These are phyloP conservation scores for Sedum album DNA, from an alignment of 164 flowering plant genomes.

Conservation along the genomic window DNA sequence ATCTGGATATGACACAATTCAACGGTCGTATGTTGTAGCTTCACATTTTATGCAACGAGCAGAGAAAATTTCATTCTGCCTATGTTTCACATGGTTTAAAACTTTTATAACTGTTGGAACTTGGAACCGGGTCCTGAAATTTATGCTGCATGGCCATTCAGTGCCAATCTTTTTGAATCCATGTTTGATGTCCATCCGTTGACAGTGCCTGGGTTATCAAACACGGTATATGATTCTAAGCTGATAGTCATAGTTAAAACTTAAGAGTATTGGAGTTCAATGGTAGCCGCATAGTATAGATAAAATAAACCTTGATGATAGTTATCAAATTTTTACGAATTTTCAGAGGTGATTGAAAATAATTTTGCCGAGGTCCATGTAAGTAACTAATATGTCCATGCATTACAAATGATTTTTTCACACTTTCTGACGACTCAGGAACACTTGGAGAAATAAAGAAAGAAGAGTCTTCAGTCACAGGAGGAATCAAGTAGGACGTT, in stretches of 20 bases:
- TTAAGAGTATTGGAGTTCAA: neutral
- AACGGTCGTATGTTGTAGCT: too few relatives aligned
- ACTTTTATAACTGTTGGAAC: neutral
- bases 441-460: constrained; percentile 21
- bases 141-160: neutral
- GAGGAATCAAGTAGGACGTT: constrained; percentile 13
- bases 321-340: neutral
- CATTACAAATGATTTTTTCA: neutral
- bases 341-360: neutral
- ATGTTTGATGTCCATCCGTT: neutral
- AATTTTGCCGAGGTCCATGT: neutral
- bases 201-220: neutral
- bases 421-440: constrained; percentile 2
- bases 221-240: neutral
- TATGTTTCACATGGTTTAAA: neutral
- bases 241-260: neutral
- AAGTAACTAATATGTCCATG: neutral
- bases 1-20: too few relatives aligned
- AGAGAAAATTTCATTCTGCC: neutral
- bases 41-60: neutral
- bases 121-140: neutral
- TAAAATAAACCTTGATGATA: neutral
- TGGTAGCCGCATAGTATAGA: neutral
- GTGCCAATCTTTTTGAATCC: neutral
- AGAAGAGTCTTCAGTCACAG: constrained; percentile 22